Base-by-base conservation (phyloP, 202 grass and related monocot species). In the Elaeis oleifera region DNA sequence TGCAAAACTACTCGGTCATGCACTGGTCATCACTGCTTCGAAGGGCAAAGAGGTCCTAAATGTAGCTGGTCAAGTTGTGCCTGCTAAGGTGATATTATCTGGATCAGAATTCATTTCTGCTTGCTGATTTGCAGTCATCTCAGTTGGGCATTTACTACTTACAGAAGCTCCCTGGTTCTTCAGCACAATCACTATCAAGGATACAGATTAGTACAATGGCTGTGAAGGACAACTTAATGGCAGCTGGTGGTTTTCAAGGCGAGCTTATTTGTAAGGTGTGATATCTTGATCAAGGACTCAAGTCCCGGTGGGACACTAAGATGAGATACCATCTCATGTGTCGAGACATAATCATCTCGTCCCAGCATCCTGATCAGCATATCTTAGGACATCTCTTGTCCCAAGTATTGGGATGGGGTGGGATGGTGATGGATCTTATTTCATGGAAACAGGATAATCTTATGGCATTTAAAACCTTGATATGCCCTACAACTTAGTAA, bases 221-320 rank as follows among this genome's bases (percentile, higher is more conserved):
- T 52, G 18, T 83, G 5, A 85, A 79, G 39, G 71, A 75, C 5
- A 85, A 89, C 54, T 27, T 95, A 39, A 49, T 95, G 68, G 90
- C 69, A 20, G 76, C 74, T 64, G 85, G 82, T 59, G 90, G 90
- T 25, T 95, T 89, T 68, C 85, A 49, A 0, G 90, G 90, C 1
- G 85, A 95, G 78, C 74, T 95, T 67, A 68, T 95, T 70, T 95
- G 73, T 63, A 89, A 89, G 82, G 82, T 95, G 76, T 14, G 11
- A 17, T 16, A 62, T 54, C 58, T 56, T 1, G 1, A 9, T 36
- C 23, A 24, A 24, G 1, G 2, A 24, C 3, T 24, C 23, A 24
- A 24, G 2, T 24, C 23, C 2, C 23, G 23, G 23, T 3, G 2
- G 23, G 23, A 24, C 23, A 24, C 23, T 3, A 3, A 24, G 1